Percentiles rank a stretch among this genome's conserved stretches.
These are phyloP conservation scores for Pichia cactophila DNA, from an alignment of 1,139 yeast species.

Conservation along the genomic window DNA sequence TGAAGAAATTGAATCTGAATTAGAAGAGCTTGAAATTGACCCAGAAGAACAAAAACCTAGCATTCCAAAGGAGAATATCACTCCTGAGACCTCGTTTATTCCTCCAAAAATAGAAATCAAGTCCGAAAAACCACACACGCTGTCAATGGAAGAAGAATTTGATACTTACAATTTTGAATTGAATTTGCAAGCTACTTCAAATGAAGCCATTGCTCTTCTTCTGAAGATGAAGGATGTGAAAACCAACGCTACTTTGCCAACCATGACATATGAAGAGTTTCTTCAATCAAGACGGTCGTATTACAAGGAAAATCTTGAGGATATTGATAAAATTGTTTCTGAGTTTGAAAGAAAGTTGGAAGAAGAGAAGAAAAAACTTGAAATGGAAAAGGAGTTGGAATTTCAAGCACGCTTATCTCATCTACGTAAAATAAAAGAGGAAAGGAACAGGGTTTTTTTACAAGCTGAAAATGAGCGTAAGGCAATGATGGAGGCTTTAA, in stretches of 20 bases:
- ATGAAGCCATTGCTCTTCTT: conserved; percentile 1
- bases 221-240: background rate
- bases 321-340: conserved; percentile 2
- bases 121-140: background rate
- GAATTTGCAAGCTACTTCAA: background rate
- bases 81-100: background rate
- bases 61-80: background rate
- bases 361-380: background rate
- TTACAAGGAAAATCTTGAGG: conserved; percentile 1
- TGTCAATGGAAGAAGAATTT: conserved; percentile 7
- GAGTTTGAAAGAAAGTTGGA: conserved; percentile 2
- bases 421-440: background rate
- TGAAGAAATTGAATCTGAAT: conserved; percentile 7
- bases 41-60: background rate
- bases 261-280: conserved; percentile 4
- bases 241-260: background rate
- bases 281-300: background rate
- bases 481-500: background rate
- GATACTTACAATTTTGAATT: background rate
- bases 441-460: conserved; percentile 2
- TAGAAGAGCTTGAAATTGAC: background rate
- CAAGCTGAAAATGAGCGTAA: conserved; percentile 5
- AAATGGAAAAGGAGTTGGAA: background rate
- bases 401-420: background rate
- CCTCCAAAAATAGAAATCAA: background rate